phyloP scores from a whole-genome alignment of 768 basidiomycete species.

The Termitomyces sp. region DNA sequence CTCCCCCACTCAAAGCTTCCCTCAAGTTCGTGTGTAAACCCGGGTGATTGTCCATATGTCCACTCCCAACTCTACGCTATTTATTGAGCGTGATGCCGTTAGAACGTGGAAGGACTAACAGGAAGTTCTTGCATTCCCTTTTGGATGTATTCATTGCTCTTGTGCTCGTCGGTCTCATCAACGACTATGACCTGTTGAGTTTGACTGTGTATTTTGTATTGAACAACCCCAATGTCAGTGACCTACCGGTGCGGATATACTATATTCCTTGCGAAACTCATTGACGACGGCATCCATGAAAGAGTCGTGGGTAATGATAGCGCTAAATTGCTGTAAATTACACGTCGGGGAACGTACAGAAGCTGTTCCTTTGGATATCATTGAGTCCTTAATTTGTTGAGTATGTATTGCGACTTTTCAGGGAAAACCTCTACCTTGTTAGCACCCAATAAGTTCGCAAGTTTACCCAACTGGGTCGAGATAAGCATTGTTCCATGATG shows the following conservation, averaged over 20 bases:
- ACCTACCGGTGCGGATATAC: constrained; percentile 25
- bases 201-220: background rate
- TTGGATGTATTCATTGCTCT: constrained; percentile 53
- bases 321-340: constrained; percentile 61
- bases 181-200: constrained; percentile 32
- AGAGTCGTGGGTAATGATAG: constrained; percentile 52
- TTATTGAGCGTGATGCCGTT: background rate
- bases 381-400: constrained; percentile 48
- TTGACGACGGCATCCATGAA: constrained; percentile 67
- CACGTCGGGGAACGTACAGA: constrained; percentile 92
- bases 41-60: constrained; percentile 90
- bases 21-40: constrained; percentile 66
- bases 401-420: background rate
- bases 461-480: constrained; percentile 63
- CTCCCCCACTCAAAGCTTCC: constrained; percentile 48
- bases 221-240: background rate
- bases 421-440: constrained; percentile 46
- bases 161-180: constrained; percentile 39
- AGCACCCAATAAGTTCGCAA: constrained; percentile 68
- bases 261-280: constrained; percentile 64
- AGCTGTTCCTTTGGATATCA: constrained; percentile 81
- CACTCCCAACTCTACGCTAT: constrained; percentile 80
- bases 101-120: constrained; percentile 31
- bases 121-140: constrained; percentile 70
- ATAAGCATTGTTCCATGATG: constrained; percentile 99